Percentiles rank a stretch among this genome's conserved stretches.
Evolutionary conservation across 352 stramenopile species (phyloP).

Genomic region (Chrysophaeum taylorii): DNA sequence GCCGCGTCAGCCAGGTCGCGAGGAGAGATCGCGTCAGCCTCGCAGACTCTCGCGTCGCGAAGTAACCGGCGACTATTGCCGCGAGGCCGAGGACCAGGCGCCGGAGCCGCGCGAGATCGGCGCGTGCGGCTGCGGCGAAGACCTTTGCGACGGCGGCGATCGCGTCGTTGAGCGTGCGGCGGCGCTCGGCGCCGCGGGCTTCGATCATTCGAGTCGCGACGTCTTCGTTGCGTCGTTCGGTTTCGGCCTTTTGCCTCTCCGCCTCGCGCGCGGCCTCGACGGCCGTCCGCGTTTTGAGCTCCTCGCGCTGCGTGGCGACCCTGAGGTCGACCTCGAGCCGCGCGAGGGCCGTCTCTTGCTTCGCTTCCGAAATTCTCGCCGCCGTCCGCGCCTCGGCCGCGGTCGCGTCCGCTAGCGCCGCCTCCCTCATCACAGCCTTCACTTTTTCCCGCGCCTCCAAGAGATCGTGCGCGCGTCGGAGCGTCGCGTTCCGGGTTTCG

Average conservation of each 20-base stretch:
- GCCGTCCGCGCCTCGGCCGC: too few species aligned
- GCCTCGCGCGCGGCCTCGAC: background rate
- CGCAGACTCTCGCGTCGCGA: background rate
- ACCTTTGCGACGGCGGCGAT: slow-evolving; percentile 5
- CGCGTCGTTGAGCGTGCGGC: background rate
- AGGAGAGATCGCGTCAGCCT: background rate
- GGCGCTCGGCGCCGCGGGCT: background rate
- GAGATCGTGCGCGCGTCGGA: background rate
- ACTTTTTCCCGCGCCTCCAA: background rate
- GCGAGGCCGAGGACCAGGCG: background rate
- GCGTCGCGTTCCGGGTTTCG: background rate
- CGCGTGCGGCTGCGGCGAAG: too few species aligned
- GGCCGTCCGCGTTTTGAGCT: background rate
- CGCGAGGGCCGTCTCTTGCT: background rate
- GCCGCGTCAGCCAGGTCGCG: background rate
- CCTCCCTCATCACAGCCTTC: background rate
- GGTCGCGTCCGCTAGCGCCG: background rate
- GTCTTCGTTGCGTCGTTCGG: background rate
- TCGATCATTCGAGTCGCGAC: background rate
- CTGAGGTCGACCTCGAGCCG: background rate
- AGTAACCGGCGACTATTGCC: background rate
- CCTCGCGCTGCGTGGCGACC: background rate
- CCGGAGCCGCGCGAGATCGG: too few species aligned
- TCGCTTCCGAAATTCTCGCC: background rate
- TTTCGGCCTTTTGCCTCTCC: background rate